Evolutionary conservation across 2,329 filamentous ascomycete species (phyloP).

Genomic region (Phoma sp.): DNA sequence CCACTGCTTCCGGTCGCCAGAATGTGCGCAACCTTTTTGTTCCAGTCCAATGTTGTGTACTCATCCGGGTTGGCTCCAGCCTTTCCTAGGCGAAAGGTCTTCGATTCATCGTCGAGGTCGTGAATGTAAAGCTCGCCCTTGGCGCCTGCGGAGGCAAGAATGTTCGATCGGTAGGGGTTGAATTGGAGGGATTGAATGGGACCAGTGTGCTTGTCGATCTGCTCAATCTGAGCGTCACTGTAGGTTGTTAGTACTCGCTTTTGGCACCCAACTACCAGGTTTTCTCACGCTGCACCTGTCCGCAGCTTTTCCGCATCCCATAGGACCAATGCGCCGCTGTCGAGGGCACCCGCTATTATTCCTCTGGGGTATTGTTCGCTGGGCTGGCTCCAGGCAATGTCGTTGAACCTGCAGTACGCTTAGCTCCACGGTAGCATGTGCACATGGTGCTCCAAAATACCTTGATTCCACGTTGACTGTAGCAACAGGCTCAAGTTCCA

Average conservation of each 20-base stretch:
- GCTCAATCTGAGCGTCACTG: conserved; percentile 81
- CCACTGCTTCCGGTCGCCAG: conserved; percentile 91
- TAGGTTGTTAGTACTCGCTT: conserved; percentile 38
- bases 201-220: conserved; percentile 88
- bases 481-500: conserved; percentile 85
- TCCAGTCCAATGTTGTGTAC: conserved; percentile 97
- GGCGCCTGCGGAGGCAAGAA: conserved; percentile 88
- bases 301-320: conserved; percentile 84
- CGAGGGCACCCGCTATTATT: conserved; percentile 92
- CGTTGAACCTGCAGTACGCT: conserved; percentile 77
- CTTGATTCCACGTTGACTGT: conserved; percentile 89
- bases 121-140: conserved; percentile 97
- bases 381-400: conserved; percentile 90
- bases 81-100: conserved; percentile 87
- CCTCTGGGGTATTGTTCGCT: conserved; percentile 80
- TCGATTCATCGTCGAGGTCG: conserved; percentile 88
- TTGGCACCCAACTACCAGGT: conserved; percentile 54
- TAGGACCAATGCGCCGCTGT: conserved; percentile 90
- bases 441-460: conserved; percentile 56
- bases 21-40: conserved; percentile 96
- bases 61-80: conserved; percentile 90
- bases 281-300: conserved; percentile 58
- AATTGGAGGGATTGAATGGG: conserved; percentile 95
- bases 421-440: conserved; percentile 21
- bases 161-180: conserved; percentile 89